These are phyloP conservation scores for Trifolium dubium DNA, from an alignment of 306 rosid genomes.

Conservation along the genomic window DNA sequence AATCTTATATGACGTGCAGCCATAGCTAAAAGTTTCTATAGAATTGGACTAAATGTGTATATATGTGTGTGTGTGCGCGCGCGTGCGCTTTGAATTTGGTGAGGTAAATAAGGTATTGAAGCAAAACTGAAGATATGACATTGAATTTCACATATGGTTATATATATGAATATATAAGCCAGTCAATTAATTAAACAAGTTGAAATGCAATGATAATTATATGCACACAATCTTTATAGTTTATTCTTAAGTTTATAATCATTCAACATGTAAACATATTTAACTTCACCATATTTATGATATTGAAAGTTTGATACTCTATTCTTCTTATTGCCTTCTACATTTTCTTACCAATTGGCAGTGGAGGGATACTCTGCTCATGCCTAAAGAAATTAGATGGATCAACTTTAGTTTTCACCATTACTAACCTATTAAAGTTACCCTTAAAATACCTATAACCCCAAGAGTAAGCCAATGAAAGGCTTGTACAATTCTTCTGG, in stretches of 20 bases:
- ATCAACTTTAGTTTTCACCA: conserved; percentile 54
- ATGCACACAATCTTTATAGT: conserved; percentile 1
- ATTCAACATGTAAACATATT: neutral
- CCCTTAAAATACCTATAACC: conserved; percentile 52
- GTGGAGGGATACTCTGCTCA: conserved; percentile 56
- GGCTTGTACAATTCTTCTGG: conserved; percentile 32
- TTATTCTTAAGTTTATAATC: conserved; percentile 15
- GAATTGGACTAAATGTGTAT: no score
- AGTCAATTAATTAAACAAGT: no score
- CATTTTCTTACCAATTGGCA: conserved; percentile 24
- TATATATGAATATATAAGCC: no score
- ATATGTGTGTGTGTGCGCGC: no score
- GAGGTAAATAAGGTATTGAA: no score
- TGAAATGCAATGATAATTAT: neutral
- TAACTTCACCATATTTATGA: conserved; percentile 28
- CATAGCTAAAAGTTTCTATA: no score
- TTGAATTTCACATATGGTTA: no score
- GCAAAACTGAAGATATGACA: no score
- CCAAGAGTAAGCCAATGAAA: conserved; percentile 35
- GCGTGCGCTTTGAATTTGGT: no score
- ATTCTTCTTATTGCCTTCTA: conserved; percentile 10
- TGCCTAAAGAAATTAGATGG: conserved; percentile 60
- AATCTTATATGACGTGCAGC: no score
- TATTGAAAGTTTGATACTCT: conserved; percentile 9
- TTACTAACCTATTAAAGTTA: conserved; percentile 48